A percentile compares a stretch with the other conserved stretches of the same genome.
Conservation (phyloP, 2,329 filamentous ascomycete genomes). For the Ophiocordyceps sinensis region DNA sequence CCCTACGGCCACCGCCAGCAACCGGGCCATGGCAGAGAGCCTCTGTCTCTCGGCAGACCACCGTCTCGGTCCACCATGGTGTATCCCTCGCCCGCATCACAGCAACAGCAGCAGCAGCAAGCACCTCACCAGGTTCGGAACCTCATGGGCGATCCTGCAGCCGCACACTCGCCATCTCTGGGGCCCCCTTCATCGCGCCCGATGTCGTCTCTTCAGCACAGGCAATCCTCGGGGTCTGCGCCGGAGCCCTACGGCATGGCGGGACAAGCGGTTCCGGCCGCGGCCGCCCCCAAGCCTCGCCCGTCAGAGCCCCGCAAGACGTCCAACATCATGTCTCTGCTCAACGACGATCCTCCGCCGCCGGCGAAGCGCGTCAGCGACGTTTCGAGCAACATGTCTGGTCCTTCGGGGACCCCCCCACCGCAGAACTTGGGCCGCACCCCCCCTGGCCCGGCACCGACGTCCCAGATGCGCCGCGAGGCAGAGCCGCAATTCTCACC, state of each 20-base stretch:
- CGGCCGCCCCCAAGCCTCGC: conserved; percentile 21
- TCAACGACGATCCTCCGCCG: conserved; percentile 42
- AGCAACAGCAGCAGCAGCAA: conserved; percentile 7
- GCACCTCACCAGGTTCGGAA: conserved; percentile 24
- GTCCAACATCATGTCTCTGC: conserved; percentile 46
- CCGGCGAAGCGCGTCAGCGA: conserved; percentile 38
- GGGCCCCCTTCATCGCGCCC: conserved; percentile 21
- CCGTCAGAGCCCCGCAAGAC: conserved; percentile 40
- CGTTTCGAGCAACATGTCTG: conserved; percentile 21
- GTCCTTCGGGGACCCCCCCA: conserved; percentile 36
- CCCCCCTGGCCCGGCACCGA: conserved; percentile 23
- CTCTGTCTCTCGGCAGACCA: conserved; percentile 21
- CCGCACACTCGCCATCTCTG: conserved; percentile 23
- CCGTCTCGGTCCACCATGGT: conserved; percentile 22
- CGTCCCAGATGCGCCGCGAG: conserved; percentile 32
- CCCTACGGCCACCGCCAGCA: conserved; percentile 25
- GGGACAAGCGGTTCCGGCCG: conserved; percentile 13
- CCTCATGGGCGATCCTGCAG: conserved; percentile 24
- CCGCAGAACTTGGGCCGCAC: conserved; percentile 29
- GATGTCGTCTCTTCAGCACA: conserved; percentile 21
- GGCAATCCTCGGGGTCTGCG: conserved; percentile 14
- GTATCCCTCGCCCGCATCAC: conserved; percentile 15
- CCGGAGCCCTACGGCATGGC: conserved; percentile 15
- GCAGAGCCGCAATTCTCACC: conserved; percentile 31
- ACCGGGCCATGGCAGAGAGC: conserved; percentile 26